Conservation (phyloP, 176 grass and related monocot species). For the Bothriochloa decipiens region DNA sequence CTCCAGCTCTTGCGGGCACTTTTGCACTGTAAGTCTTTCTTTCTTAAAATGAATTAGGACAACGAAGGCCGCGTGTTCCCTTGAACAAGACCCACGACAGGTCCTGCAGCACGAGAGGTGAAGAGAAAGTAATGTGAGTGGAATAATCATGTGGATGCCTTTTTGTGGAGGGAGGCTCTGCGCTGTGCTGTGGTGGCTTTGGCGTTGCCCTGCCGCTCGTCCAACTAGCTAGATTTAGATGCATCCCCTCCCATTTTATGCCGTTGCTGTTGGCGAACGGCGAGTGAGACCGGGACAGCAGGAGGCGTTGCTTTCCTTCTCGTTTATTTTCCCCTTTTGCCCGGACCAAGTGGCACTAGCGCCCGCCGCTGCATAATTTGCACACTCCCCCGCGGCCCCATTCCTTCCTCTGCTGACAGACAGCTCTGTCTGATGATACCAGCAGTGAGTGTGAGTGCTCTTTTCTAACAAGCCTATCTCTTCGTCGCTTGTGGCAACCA, state of each 20-base stretch:
- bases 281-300: too few relatives aligned
- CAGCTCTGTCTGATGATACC: constrained; percentile 5
- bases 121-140: constrained; percentile 43
- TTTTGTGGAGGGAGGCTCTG: constrained; percentile 19
- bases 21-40: too few relatives aligned
- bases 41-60: too few relatives aligned
- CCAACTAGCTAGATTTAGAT: constrained; percentile 31
- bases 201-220: not conserved
- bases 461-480: not conserved
- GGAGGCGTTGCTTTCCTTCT: not conserved
- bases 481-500: not conserved
- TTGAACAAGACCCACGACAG: not conserved
- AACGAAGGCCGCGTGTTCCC: not conserved
- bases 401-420: not conserved
- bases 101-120: not conserved
- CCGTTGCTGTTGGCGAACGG: not conserved
- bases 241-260: constrained; percentile 29
- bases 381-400: not conserved
- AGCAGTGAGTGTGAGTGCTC: not conserved
- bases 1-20: too few relatives aligned
- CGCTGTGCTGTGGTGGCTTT: not conserved
- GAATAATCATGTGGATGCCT: constrained; percentile 31
- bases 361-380: constrained; percentile 1
- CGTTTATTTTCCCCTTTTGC: constrained; percentile 17
- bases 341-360: not conserved